A percentile compares a stretch with the other conserved stretches of the same genome.
Conservation (phyloP, 768 basidiomycete species). For the Termitomyces sp. region DNA sequence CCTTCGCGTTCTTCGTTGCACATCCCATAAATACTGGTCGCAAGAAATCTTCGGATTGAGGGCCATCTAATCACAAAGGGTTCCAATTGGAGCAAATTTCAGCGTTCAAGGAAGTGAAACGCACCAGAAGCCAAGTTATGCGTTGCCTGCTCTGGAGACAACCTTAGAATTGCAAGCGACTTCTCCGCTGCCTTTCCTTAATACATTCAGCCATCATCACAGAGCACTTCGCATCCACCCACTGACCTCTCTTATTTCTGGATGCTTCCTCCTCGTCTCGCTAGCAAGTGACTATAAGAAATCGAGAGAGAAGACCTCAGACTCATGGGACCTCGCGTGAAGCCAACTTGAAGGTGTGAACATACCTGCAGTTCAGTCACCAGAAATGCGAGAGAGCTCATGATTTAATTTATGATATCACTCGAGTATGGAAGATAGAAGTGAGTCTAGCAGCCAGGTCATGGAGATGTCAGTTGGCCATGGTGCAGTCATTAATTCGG, state of each 20-base stretch:
- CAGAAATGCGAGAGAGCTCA: slow-evolving; percentile 18
- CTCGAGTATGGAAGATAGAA: neutral
- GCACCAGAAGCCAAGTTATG: slow-evolving; percentile 67
- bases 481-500: neutral
- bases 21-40: slow-evolving; percentile 92
- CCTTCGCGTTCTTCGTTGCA: slow-evolving; percentile 88
- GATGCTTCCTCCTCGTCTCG: slow-evolving; percentile 84
- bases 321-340: neutral
- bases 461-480: neutral
- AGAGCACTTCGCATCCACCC: slow-evolving; percentile 9
- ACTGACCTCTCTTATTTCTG: slow-evolving; percentile 87
- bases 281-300: slow-evolving; percentile 67
- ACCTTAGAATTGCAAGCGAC: slow-evolving; percentile 70
- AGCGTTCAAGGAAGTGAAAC: slow-evolving; percentile 17
- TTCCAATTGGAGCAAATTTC: neutral
- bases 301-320: neutral
- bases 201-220: slow-evolving; percentile 14
- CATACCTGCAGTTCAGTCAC: slow-evolving; percentile 13
- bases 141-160: slow-evolving; percentile 79
- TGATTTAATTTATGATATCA: neutral
- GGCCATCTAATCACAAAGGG: slow-evolving; percentile 45
- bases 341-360: neutral
- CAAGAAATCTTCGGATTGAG: slow-evolving; percentile 76
- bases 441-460: neutral
- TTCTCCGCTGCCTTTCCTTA: slow-evolving; percentile 73